Evolutionary conservation across 345 rosid species (phyloP), one percentile per base, ranked within the genome.

Genomic region (Cochlearia excelsa): DNA sequence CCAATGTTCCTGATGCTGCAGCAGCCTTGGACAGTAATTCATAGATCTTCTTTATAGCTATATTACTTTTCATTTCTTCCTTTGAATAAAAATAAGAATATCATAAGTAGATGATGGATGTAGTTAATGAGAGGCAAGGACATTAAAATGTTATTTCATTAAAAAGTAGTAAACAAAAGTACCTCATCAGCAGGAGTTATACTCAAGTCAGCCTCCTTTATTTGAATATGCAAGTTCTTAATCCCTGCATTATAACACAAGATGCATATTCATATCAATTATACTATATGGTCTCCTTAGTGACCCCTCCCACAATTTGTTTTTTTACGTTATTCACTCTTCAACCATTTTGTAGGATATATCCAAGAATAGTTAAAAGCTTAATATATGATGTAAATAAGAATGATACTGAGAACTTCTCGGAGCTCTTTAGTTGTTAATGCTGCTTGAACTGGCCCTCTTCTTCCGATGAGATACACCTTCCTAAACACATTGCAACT

Each of bases 361-460:
- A 57, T 42, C 8, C 10, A 5, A 8, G 41, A 38, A 27, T 6
- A 34, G 5, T 28, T 27, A 23, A 45, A 52, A 29, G 11, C 26
- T 29, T 26, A 34, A 8, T 26, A 45, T 51, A 60, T 31, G 7
- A 29, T 30, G 8, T 53, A 40, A 3, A 40, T 8, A 33, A 40
- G 30, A 9, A 35, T 9, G 31, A 26, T 73, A 90, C 97, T 93
- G 53, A 87, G 88, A 75, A 87, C 44, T 87, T 93, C 99, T 9
- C 97, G 86, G 3, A 93, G 86, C 79, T 93, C 99, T 78, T 89
- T 93, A 0, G 94, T 86, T 38, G 99, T 93, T 74, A 91, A 85
- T 67, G 99, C 97, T 58, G 99, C 94, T 76, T 89, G 99, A 74
- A 80, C 84, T 54, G 99, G 99, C 45, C 97, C 97, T 31, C 97